phyloP scores from a whole-genome alignment of 2,329 filamentous ascomycete genomes.

The Aspergillus pseudotamarii region DNA sequence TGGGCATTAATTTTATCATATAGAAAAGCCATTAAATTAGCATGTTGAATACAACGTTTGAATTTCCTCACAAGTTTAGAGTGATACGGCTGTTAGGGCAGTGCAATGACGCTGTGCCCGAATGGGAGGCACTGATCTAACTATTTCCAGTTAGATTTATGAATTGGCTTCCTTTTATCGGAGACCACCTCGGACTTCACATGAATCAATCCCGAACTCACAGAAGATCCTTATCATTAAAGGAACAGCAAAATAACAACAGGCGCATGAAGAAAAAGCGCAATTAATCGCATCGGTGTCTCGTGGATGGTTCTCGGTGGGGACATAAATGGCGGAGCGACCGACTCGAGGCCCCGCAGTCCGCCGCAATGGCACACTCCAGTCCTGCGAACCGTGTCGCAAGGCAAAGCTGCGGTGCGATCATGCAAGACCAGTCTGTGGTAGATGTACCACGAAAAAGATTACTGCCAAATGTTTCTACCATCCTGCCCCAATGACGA shows the following conservation, averaged over 20 bases:
- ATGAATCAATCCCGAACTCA: not conserved
- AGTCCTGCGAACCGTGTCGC: slow-evolving; percentile 43
- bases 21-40: not conserved
- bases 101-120: too few relatives aligned
- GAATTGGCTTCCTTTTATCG: not conserved
- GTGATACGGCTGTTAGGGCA: not conserved
- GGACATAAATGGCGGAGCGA: not conserved
- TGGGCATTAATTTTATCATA: slow-evolving; percentile 6
- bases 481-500: slow-evolving; percentile 44
- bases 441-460: slow-evolving; percentile 33
- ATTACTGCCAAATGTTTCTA: slow-evolving; percentile 38
- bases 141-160: not conserved
- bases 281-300: not conserved
- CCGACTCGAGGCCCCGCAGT: slow-evolving; percentile 22
- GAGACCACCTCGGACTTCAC: not conserved
- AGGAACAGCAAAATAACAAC: not conserved
- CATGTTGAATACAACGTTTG: not conserved
- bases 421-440: slow-evolving; percentile 38
- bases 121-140: not conserved
- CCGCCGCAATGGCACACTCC: slow-evolving; percentile 39
- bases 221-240: not conserved
- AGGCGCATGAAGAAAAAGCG: not conserved
- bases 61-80: too few relatives aligned
- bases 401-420: slow-evolving; percentile 42
- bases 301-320: not conserved